phyloP scores from a whole-genome alignment of 495 filamentous ascomycete species.

The Filosporella fistucella region DNA sequence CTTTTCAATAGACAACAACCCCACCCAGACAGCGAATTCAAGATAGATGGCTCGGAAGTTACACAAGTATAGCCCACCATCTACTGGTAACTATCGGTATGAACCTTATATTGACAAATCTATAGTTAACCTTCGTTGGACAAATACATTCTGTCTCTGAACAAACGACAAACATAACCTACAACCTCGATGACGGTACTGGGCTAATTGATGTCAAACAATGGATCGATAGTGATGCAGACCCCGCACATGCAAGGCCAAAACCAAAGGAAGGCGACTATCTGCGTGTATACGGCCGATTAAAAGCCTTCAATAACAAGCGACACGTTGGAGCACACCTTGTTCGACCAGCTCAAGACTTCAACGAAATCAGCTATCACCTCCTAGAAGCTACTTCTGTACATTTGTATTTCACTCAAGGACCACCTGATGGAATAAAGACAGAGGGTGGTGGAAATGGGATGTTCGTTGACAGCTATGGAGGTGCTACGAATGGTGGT shows the following conservation, averaged over 20 bases:
- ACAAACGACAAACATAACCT: slow-evolving; percentile 88
- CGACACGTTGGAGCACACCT: slow-evolving; percentile 75
- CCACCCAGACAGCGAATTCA: slow-evolving; percentile 69
- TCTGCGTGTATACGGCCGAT: slow-evolving; percentile 73
- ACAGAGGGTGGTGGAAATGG: slow-evolving; percentile 33
- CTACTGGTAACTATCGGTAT: not conserved
- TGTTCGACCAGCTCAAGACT: slow-evolving; percentile 72
- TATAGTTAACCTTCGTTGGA: slow-evolving; percentile 74
- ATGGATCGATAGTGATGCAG: slow-evolving; percentile 69
- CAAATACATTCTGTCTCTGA: slow-evolving; percentile 81
- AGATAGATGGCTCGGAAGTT: slow-evolving; percentile 69
- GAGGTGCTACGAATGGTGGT: slow-evolving; percentile 26
- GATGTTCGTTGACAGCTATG: slow-evolving; percentile 48
- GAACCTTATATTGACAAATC: not conserved
- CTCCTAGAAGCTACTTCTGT: slow-evolving; percentile 82
- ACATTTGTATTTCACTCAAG: slow-evolving; percentile 83
- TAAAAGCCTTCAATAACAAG: slow-evolving; percentile 76
- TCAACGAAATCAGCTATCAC: slow-evolving; percentile 89
- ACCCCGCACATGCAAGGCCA: slow-evolving; percentile 37
- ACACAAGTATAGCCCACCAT: slow-evolving; percentile 34
- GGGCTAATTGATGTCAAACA: slow-evolving; percentile 88
- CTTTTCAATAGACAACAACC: slow-evolving; percentile 41
- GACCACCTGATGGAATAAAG: slow-evolving; percentile 49
- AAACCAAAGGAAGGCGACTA: slow-evolving; percentile 60
- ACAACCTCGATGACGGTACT: slow-evolving; percentile 93